Percentiles rank a stretch among this genome's conserved stretches.
Evolutionary conservation across 768 basidiomycete species (phyloP).

Genomic region (Auricularia cornea): DNA sequence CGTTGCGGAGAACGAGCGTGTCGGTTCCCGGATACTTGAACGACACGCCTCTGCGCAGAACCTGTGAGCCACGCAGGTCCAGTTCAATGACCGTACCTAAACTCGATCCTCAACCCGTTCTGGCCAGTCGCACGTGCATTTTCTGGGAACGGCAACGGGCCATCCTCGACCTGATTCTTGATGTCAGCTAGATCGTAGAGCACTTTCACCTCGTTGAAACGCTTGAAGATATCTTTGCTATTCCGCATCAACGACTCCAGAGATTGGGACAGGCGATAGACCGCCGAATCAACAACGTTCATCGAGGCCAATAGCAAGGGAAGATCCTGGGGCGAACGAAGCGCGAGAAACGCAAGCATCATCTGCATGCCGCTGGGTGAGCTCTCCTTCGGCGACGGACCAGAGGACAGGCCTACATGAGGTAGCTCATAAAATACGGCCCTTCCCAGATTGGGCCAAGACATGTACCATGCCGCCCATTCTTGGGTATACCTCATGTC

Average conservation of each 20-base stretch:
- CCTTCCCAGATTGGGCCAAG: constrained; percentile 5
- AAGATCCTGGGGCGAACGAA: constrained; percentile 52
- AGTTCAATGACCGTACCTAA: no score
- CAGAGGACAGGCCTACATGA: background rate
- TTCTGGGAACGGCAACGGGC: constrained; percentile 41
- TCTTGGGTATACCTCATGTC: background rate
- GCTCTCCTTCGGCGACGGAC: no score
- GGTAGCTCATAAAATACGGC: background rate
- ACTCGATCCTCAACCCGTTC: constrained; percentile 49
- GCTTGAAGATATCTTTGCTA: constrained; percentile 21
- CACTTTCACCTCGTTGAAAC: constrained; percentile 41
- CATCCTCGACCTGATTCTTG: constrained; percentile 50
- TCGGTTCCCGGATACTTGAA: constrained; percentile 56
- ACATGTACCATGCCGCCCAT: background rate
- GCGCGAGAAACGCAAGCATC: constrained; percentile 7
- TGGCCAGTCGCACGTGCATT: constrained; percentile 30
- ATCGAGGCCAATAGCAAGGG: constrained; percentile 59
- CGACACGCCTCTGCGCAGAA: constrained; percentile 47
- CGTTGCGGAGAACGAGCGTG: constrained; percentile 44
- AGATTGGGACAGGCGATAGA: constrained; percentile 36
- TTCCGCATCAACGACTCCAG: constrained; percentile 44
- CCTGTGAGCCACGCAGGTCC: no score
- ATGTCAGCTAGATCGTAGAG: constrained; percentile 63
- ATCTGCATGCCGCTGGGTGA: no score
- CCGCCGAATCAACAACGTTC: constrained; percentile 47